Evolutionary conservation across 257 asterid genomes (phyloP), one percentile per base, ranked within the genome.

Genomic region (Knoxia roxburghii): DNA sequence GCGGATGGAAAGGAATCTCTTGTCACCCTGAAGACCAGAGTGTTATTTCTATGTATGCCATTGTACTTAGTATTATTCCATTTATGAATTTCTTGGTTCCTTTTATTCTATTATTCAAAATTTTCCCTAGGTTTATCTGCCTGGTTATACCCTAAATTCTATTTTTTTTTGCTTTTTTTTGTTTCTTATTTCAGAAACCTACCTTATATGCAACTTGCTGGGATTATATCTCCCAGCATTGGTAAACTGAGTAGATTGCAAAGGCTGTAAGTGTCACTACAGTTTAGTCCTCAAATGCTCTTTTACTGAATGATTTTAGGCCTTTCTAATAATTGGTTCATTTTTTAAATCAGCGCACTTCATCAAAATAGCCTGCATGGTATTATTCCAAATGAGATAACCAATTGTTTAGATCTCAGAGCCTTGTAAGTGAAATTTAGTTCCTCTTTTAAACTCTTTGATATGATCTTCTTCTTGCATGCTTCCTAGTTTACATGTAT

Each of bases 301-400:
- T 48, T 68, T 21, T 12, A 55, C 18, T 15, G 41, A 33, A n/a
- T 10, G 1, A 32, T 64, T 17, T 56, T 14, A 15, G 17, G 45
- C 0, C 43, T n/a, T n/a, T n/a, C n/a, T n/a, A n/a, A n/a, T n/a
- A n/a, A n/a, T n/a, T n/a, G n/a, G n/a, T n/a, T n/a, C n/a, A n/a
- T n/a, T n/a, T 33, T 33, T 49, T 46, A 61, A 75, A 77, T 64
- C 57, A 94, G 99, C 87, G 97, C 97, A 32, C 96, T 94, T 75
- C 96, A 90, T 69, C 95, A 87, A 81, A 94, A 94, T 75, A 84
- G 85, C 63, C 91, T 90, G 50, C 97, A 90, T 75, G 96, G 99
- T 35, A 41, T 35, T 43, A 90, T 94, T 73, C 99, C 97, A 6
- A 78, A 69, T 69, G 97, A 88, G 57, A 85, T 94, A 75, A 78